These are phyloP conservation scores for Imleria badia DNA, from an alignment of 768 basidiomycete genomes.

Conservation along the genomic window DNA sequence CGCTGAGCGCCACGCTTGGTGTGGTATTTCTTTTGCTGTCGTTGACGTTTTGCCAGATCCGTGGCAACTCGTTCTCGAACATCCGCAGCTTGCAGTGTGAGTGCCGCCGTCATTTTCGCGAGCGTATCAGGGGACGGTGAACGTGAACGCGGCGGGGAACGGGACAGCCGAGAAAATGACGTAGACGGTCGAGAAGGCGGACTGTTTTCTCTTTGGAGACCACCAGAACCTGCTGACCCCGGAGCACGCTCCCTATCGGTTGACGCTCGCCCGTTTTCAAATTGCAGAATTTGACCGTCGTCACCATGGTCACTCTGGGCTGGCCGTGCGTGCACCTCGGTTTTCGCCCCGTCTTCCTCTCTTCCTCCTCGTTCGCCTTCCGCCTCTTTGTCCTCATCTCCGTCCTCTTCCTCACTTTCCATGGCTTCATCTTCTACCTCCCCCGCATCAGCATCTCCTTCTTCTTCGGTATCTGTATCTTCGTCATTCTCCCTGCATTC, in stretches of 20 bases:
- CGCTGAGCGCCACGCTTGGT: slow-evolving; percentile 64
- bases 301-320: slow-evolving; percentile 12
- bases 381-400: slow-evolving; percentile 37
- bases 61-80: slow-evolving; percentile 61
- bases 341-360: slow-evolving; percentile 32
- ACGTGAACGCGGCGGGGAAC: slow-evolving; percentile 53
- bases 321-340: slow-evolving; percentile 18
- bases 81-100: slow-evolving; percentile 37
- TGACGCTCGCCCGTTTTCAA: slow-evolving; percentile 12
- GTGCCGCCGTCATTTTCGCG: slow-evolving; percentile 41
- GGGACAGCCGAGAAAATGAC: slow-evolving; percentile 44
- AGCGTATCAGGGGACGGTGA: slow-evolving; percentile 44
- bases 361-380: slow-evolving; percentile 39
- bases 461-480: slow-evolving; percentile 34
- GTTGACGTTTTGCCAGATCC: slow-evolving; percentile 61
- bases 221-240: slow-evolving; percentile 1
- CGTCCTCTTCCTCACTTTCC: slow-evolving; percentile 30
- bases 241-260: neutral
- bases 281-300: slow-evolving; percentile 3
- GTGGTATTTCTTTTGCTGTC: slow-evolving; percentile 75
- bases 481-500: slow-evolving; percentile 31
- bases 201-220: slow-evolving; percentile 5
- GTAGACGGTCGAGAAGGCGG: slow-evolving; percentile 28
- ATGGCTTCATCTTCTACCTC: slow-evolving; percentile 37
- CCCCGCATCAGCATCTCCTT: slow-evolving; percentile 35